Evolutionary conservation across 208 protist species (phyloP).

Genomic region (Acanthamoeba culbertsoni): DNA sequence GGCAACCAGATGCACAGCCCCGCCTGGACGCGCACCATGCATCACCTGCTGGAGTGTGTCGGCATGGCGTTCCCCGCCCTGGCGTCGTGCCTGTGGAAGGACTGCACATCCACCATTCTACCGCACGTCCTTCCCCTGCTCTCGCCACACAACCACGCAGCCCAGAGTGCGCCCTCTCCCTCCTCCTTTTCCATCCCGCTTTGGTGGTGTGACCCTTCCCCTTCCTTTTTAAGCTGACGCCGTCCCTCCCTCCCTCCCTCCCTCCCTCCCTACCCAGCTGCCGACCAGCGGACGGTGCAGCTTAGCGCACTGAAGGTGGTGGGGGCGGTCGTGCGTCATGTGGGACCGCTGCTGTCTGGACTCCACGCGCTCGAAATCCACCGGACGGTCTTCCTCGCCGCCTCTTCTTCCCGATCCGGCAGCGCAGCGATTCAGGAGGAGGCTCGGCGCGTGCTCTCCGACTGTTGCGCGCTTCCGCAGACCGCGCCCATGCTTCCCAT

Average conservation of each 20-base stretch:
- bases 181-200: too few species aligned
- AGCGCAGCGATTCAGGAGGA: neutral
- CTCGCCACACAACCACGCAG: neutral
- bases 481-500: neutral
- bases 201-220: too few species aligned
- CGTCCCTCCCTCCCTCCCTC: too few species aligned
- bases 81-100: neutral
- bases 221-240: too few species aligned
- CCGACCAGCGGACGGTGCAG: neutral
- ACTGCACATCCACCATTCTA: neutral
- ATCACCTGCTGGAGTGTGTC: neutral
- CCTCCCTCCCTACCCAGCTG: too few species aligned
- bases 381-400: neutral
- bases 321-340: neutral
- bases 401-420: too few species aligned
- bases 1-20: neutral
- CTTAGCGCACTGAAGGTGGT: neutral
- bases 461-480: neutral
- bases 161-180: neutral
- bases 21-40: neutral
- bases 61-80: neutral
- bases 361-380: neutral
- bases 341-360: neutral
- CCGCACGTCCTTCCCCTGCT: neutral
- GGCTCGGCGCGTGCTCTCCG: neutral